phyloP scores from a whole-genome alignment of 257 asterid genomes.

The Pogostemon cablin region DNA sequence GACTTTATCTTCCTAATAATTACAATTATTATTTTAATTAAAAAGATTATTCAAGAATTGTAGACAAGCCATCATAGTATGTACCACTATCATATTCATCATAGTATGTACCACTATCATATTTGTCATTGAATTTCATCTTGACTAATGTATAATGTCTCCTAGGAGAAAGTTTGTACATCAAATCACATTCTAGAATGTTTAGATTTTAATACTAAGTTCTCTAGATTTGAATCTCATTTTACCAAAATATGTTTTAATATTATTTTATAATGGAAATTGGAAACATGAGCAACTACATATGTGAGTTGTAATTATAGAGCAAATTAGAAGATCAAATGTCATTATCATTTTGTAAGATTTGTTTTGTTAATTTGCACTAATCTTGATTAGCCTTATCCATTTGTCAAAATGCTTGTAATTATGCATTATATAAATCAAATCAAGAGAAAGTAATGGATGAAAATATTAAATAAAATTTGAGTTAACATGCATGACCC shows the following conservation, averaged over 20 bases:
- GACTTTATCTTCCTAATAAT: conserved; percentile 27
- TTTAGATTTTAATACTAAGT: neutral
- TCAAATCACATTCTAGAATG: conserved; percentile 12
- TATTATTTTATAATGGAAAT: neutral
- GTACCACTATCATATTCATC: conserved; percentile 36
- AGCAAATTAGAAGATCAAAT: neutral
- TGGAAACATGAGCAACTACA: neutral
- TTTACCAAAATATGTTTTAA: neutral
- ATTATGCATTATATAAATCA: conserved; percentile 36
- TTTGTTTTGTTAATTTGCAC: neutral
- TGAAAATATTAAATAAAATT: conserved; percentile 26
- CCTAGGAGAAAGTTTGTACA: conserved; percentile 13
- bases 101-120: conserved; percentile 35
- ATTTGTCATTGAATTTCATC: conserved; percentile 36
- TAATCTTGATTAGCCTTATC: conserved; percentile 36
- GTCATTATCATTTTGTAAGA: neutral
- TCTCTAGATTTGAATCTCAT: neutral
- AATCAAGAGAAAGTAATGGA: conserved; percentile 29
- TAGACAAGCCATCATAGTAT: conserved; percentile 41
- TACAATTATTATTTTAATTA: neutral
- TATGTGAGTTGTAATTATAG: neutral
- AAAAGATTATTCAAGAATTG: conserved; percentile 16
- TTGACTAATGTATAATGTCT: conserved; percentile 18
- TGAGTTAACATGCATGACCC: conserved; percentile 27
- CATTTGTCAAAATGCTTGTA: conserved; percentile 34